Conservation (phyloP, 31 red algal species). For the Porphyra umbilicalis region DNA sequence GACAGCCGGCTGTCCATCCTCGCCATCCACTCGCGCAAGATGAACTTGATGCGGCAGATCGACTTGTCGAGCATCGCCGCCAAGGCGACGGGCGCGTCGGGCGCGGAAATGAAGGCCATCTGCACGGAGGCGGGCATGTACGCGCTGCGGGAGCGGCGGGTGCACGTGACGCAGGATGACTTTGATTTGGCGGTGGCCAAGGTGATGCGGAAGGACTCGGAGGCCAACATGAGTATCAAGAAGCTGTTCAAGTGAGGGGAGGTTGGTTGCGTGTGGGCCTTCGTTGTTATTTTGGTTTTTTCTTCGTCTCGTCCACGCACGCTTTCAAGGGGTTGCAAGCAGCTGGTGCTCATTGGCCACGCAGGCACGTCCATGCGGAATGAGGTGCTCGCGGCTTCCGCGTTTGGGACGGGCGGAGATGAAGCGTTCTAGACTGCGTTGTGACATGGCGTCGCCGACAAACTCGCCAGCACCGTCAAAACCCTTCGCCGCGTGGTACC, state of each 20-base stretch:
- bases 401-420: no score
- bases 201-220: slow-evolving; percentile 84
- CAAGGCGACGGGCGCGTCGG: slow-evolving; percentile 61
- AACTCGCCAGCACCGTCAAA: no score
- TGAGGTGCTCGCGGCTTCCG: no score
- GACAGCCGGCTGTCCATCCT: slow-evolving; percentile 49
- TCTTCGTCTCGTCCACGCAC: no score
- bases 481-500: no score
- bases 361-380: no score
- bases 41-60: slow-evolving; percentile 88
- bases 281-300: not conserved
- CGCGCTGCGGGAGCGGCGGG: slow-evolving; percentile 79
- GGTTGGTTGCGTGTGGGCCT: no score
- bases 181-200: slow-evolving; percentile 90
- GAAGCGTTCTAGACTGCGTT: no score
- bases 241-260: slow-evolving; percentile 30
- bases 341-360: no score
- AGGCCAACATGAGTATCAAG: slow-evolving; percentile 33
- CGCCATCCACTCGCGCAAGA: slow-evolving; percentile 56
- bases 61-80: slow-evolving; percentile 68
- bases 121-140: slow-evolving; percentile 98
- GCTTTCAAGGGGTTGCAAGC: no score
- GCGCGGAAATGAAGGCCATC: slow-evolving; percentile 83
- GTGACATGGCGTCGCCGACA: no score
- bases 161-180: slow-evolving; percentile 88